These are phyloP conservation scores for Arabis hirsuta DNA, from an alignment of 345 rosid genomes.

Conservation along the genomic window DNA sequence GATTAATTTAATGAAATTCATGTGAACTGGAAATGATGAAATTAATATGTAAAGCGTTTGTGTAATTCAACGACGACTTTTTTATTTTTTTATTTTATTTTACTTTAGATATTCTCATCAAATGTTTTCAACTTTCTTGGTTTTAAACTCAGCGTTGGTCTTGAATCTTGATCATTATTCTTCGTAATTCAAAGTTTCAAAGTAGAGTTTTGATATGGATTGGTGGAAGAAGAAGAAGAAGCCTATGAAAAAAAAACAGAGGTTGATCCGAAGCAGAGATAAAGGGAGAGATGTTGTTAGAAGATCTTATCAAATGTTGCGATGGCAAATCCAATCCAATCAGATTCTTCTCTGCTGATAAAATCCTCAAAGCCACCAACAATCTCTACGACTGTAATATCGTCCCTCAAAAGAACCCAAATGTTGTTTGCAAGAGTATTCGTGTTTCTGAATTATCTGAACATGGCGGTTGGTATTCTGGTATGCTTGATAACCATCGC, in stretches of 20 bases:
- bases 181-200: too few relatives aligned
- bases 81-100: too few relatives aligned
- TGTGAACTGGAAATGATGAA: too few relatives aligned
- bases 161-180: too few relatives aligned
- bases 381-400: background rate
- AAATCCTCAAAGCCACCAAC: background rate
- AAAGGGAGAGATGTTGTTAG: background rate
- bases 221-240: conserved; percentile 8
- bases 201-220: too few relatives aligned
- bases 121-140: too few relatives aligned
- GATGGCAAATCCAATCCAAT: conserved; percentile 11
- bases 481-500: background rate
- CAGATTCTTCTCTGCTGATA: conserved; percentile 3
- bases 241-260: background rate
- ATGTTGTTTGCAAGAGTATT: background rate
- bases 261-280: background rate
- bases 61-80: too few relatives aligned
- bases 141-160: too few relatives aligned
- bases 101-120: too few relatives aligned
- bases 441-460: background rate
- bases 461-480: background rate
- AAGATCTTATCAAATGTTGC: conserved; percentile 4
- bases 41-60: too few relatives aligned
- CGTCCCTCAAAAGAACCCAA: background rate
- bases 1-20: too few relatives aligned